A percentile compares a stretch with the other conserved stretches of the same genome.
Conservation (phyloP, 2,329 filamentous ascomycete species). For the Ophiostoma ips region DNA sequence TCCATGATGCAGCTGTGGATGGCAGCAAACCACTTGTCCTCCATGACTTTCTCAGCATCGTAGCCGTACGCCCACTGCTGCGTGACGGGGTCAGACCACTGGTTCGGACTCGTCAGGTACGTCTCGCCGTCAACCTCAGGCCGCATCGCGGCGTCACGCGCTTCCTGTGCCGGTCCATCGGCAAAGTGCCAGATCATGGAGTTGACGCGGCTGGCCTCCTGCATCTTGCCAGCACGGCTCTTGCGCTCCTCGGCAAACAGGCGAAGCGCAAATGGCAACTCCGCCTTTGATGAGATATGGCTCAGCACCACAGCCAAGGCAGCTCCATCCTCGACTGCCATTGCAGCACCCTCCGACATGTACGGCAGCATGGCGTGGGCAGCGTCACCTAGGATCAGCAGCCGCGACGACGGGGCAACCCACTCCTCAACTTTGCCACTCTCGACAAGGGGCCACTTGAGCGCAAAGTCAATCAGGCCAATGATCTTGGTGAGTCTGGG, state of each 20-base stretch:
- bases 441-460: conserved; percentile 18
- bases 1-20: background rate
- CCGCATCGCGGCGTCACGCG: conserved; percentile 27
- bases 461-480: conserved; percentile 17
- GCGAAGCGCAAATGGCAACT: conserved; percentile 21
- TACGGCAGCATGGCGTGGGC: conserved; percentile 33
- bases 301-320: conserved; percentile 26
- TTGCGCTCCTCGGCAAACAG: conserved; percentile 26
- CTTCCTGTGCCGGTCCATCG: conserved; percentile 27
- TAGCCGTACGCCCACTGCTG: conserved; percentile 35
- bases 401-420: conserved; percentile 15
- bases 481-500: conserved; percentile 24
- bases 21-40: background rate
- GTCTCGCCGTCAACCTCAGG: conserved; percentile 25
- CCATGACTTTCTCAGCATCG: conserved; percentile 23
- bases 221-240: conserved; percentile 24
- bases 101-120: conserved; percentile 29
- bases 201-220: conserved; percentile 31
- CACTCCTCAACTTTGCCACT: conserved; percentile 14
- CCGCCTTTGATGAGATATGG: conserved; percentile 15
- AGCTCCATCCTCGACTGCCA: conserved; percentile 36
- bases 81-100: conserved; percentile 33
- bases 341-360: conserved; percentile 32
- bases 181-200: conserved; percentile 32
- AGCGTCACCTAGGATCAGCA: conserved; percentile 18